Conservation (phyloP, 495 filamentous ascomycete species). For the Lasiosphaeria hispida region DNA sequence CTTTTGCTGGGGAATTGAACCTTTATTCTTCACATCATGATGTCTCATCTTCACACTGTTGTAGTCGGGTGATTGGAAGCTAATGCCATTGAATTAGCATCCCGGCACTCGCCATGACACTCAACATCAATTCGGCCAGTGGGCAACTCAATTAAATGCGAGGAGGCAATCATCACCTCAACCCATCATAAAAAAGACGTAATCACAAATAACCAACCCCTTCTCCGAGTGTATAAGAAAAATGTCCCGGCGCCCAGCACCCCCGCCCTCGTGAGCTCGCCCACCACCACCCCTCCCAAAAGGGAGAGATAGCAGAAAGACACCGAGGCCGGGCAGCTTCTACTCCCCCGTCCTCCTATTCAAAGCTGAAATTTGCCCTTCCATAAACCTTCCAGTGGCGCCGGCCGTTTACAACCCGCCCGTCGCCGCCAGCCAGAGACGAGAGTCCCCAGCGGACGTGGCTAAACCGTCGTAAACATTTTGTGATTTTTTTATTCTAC, state of each 20-base stretch:
- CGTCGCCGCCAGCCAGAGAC: neutral
- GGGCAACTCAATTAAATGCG: no score
- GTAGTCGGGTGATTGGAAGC: no score
- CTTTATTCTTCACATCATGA: no score
- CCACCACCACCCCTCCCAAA: slow-evolving; percentile 1
- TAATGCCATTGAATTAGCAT: no score
- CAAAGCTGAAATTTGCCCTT: neutral
- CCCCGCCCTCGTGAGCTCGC: slow-evolving; percentile 11
- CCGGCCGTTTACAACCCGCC: slow-evolving; percentile 5
- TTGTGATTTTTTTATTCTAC: slow-evolving; percentile 41
- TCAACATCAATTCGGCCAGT: no score
- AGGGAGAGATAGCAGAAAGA: slow-evolving; percentile 5
- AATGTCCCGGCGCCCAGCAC: slow-evolving; percentile 30
- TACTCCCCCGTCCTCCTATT: neutral
- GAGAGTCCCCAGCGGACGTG: neutral
- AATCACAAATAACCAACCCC: neutral
- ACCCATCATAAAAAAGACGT: no score
- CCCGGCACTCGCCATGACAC: no score
- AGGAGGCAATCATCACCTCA: no score
- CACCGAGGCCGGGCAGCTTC: slow-evolving; percentile 12
- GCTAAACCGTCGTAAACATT: neutral
- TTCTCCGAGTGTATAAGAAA: neutral
- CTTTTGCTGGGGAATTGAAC: no score
- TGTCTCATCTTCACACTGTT: no score
- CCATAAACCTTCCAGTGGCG: neutral